Evolutionary conservation across 768 basidiomycete species (phyloP), one percentile per base, ranked within the genome.

Genomic region (Pulveroboletus sp.): DNA sequence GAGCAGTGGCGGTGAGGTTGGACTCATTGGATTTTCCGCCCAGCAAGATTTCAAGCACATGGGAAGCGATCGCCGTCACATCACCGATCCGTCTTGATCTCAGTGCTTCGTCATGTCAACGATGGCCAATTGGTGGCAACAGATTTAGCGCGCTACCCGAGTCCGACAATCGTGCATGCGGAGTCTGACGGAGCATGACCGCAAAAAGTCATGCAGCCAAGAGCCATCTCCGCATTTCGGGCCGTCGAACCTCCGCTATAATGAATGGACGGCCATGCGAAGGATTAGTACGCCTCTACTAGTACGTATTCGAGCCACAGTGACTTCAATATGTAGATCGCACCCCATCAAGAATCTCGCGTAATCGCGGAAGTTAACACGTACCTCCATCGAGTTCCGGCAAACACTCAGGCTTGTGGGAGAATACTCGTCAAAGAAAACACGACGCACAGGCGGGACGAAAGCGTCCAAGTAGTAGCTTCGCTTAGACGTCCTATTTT

Each of bases 211-310:
- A 56, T 50, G 47, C 43, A 59, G 43, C 23, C 54, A 57, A 47
- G 20, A 29, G n/a, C n/a, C 54, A 66, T 68, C 56, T 66, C 64
- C 64, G 63, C 64, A 44, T 48, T 65, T 55, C 47, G 45, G 55
- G 64, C 67, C 67, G 66, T 60, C 53, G 49, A 60, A 68, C 54
- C 51, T 44, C 66, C 67, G 59, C 66, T 23, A 50, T 58, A 49
- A 64, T 57, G 66, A 66, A 62, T 59, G 64, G 61, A 56, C 57
- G 54, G 46, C 49, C 47, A 54, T 36, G 57, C 59, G 51, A 53
- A 56, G 50, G 42, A 50, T 53, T 51, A 30, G 51, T 40, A n/a
- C n/a, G n/a, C 51, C 49, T 16, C 48, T 26, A 29, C 26, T 26
- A 32, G 50, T 64, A 59, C 51, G 54, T 56, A 53, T 55, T 56